phyloP scores from a whole-genome alignment of 2,329 filamentous ascomycete genomes.

The Colletotrichum sidae region DNA sequence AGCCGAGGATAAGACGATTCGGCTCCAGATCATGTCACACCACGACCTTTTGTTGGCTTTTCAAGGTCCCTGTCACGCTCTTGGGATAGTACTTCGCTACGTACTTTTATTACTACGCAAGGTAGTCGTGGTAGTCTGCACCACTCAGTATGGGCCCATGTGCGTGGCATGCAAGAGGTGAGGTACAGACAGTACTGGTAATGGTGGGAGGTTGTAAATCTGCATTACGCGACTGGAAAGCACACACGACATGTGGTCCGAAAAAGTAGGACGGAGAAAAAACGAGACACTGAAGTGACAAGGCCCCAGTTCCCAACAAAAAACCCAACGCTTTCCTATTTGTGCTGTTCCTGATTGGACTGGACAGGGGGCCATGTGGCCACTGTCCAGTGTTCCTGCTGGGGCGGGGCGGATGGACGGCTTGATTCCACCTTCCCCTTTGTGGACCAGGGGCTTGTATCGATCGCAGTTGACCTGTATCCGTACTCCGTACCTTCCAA shows the following conservation, averaged over 20 bases:
- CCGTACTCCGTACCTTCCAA: background rate
- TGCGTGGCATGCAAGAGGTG: too few relatives aligned
- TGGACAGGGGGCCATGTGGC: constrained; percentile 30
- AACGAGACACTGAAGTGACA: constrained; percentile 4
- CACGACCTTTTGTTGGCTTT: constrained; percentile 17
- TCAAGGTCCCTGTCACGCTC: constrained; percentile 14
- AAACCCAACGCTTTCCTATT: constrained; percentile 37
- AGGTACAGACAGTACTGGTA: background rate
- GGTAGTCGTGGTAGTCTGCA: too few relatives aligned
- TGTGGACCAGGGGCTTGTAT: background rate
- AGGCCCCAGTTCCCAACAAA: constrained; percentile 35
- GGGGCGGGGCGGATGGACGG: constrained; percentile 32
- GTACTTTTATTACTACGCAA: too few relatives aligned
- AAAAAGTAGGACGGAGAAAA: background rate
- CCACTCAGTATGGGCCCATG: too few relatives aligned
- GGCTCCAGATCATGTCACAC: constrained; percentile 33
- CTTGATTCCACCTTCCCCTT: constrained; percentile 24
- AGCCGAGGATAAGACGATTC: constrained; percentile 37
- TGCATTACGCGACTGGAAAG: constrained; percentile 33
- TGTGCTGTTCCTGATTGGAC: constrained; percentile 29
- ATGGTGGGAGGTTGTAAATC: constrained; percentile 34
- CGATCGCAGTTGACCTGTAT: background rate
- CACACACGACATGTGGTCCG: constrained; percentile 32
- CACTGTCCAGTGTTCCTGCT: constrained; percentile 3
- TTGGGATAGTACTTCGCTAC: constrained; percentile 4